These are phyloP conservation scores for Musa beccarii DNA, from an alignment of 176 grass and related monocot genomes.

Conservation along the genomic window DNA sequence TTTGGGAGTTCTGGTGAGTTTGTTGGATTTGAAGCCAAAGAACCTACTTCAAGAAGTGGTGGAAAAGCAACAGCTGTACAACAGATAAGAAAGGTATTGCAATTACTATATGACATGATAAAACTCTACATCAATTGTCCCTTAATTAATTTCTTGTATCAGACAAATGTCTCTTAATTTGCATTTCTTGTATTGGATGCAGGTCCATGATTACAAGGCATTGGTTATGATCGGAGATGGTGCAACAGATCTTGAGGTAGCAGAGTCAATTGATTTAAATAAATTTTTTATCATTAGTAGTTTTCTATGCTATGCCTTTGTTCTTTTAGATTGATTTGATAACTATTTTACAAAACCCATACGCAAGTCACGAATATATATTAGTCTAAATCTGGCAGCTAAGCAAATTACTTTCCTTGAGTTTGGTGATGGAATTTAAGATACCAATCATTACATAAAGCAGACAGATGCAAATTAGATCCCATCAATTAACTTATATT, in stretches of 20 bases:
- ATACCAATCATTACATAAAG: not conserved
- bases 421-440: not conserved
- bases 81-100: conserved; percentile 61
- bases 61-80: conserved; percentile 90
- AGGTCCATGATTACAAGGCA: conserved; percentile 35
- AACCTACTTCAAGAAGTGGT: conserved; percentile 78
- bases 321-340: not conserved
- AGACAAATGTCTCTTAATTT: not conserved
- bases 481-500: not conserved
- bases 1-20: conserved; percentile 70
- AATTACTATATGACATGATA: not conserved
- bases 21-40: conserved; percentile 70
- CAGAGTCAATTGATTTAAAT: not conserved
- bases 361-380: not conserved
- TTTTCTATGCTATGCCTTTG: not conserved
- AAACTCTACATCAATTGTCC: not conserved
- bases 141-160: not conserved
- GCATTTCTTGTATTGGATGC: conserved; percentile 5
- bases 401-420: not conserved
- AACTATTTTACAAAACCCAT: not conserved
- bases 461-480: not conserved
- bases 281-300: not conserved
- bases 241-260: conserved; percentile 84
- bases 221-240: conserved; percentile 93
- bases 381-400: not conserved